These are phyloP conservation scores for Notholithocarpus densiflorus DNA, from an alignment of 306 rosid genomes.

Conservation along the genomic window DNA sequence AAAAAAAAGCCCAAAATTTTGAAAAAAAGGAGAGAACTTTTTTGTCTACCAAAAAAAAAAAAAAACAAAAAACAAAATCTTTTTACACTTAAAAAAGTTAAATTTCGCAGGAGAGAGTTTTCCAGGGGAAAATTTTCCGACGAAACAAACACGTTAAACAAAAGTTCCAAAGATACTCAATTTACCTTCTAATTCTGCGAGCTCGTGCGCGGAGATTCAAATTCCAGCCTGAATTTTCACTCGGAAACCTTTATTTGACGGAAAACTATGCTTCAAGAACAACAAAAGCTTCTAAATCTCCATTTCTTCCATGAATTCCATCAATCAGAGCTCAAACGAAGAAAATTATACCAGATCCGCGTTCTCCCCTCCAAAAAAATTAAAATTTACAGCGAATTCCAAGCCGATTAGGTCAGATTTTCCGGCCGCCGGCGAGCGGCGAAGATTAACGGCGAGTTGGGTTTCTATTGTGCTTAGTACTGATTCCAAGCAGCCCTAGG, in stretches of 20 bases:
- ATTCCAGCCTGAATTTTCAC: background rate
- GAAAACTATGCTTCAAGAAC: background rate
- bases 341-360: slow-evolving; percentile 23
- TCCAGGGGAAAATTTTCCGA: background rate
- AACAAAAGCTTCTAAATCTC: background rate
- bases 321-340: slow-evolving; percentile 10
- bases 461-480: no score
- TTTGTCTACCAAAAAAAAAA: no score
- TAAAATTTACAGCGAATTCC: slow-evolving; percentile 1
- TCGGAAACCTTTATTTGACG: no score
- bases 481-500: no score
- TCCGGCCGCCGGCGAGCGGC: slow-evolving; percentile 48
- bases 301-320: slow-evolving; percentile 14
- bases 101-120: background rate
- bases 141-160: background rate
- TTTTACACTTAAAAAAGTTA: background rate
- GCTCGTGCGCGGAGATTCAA: background rate
- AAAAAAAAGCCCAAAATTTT: background rate
- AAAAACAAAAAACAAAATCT: background rate
- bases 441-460: background rate
- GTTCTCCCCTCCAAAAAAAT: slow-evolving; percentile 12
- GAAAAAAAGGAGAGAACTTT: no score
- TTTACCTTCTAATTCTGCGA: background rate
- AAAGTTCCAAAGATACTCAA: background rate
- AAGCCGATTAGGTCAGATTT: background rate